Percentiles rank a stretch among this genome's conserved stretches.
These are phyloP conservation scores for Diaporthe capsici DNA, from an alignment of 2,329 filamentous ascomycete genomes.

Conservation along the genomic window DNA sequence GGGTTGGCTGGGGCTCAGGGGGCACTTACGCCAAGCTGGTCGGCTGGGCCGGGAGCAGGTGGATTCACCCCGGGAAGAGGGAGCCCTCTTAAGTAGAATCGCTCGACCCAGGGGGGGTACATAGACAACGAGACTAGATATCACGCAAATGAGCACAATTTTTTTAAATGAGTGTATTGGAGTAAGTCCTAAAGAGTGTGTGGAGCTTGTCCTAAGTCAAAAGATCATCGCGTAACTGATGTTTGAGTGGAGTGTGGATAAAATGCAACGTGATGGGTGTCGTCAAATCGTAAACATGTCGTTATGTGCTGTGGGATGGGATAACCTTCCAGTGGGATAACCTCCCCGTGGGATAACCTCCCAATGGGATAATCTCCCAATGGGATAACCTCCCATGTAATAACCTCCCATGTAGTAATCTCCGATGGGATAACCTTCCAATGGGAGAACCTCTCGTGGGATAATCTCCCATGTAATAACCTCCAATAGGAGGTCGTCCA, in stretches of 20 bases:
- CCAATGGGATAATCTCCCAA: not conserved
- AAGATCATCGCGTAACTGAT: not conserved
- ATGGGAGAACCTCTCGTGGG: not conserved
- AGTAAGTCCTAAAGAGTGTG: not conserved
- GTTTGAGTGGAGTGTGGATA: not conserved
- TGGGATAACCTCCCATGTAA: not conserved
- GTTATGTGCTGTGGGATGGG: not conserved
- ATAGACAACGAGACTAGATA: not conserved
- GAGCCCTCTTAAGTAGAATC: conserved; percentile 33
- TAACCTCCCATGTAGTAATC: not conserved
- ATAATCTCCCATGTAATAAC: not conserved
- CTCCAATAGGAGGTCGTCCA: not conserved
- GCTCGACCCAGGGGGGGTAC: not conserved
- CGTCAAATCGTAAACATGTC: not conserved
- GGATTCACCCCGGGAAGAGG: conserved; percentile 36
- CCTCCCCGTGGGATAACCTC: not conserved
- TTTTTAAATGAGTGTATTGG: conserved; percentile 9
- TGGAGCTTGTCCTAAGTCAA: not conserved
- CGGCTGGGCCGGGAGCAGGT: conserved; percentile 22
- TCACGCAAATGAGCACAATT: conserved; percentile 25
- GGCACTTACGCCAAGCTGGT: conserved; percentile 31
- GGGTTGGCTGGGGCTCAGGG: conserved; percentile 26
- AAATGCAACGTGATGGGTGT: not conserved
- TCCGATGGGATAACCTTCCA: not conserved
- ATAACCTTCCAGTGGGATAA: not conserved